These are phyloP conservation scores for Blastomyces gilchristii DNA, from an alignment of 2,329 filamentous ascomycete species.

Conservation along the genomic window DNA sequence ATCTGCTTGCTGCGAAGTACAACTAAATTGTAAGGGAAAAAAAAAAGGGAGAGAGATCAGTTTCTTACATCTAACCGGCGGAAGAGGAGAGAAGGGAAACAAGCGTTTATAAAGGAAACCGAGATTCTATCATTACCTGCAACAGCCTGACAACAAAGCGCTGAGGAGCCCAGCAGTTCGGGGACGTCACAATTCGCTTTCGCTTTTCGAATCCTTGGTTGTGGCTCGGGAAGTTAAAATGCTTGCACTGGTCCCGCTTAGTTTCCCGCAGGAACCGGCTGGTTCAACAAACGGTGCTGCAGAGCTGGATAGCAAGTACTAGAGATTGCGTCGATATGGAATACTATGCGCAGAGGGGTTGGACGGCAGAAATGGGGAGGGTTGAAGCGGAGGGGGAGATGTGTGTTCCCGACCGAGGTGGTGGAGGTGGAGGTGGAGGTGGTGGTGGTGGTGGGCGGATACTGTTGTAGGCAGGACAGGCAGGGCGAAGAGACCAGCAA, in stretches of 20 bases:
- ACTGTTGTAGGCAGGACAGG: no score
- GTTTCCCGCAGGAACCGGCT: neutral
- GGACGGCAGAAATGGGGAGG: neutral
- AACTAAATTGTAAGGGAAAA: neutral
- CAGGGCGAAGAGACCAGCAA: neutral
- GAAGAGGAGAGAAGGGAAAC: no score
- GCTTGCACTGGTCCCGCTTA: neutral
- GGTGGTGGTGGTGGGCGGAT: neutral
- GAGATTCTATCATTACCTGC: neutral
- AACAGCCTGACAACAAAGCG: neutral
- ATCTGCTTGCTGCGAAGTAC: neutral
- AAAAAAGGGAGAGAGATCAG: neutral
- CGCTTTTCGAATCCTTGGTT: neutral
- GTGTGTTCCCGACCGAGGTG: neutral
- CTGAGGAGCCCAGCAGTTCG: neutral
- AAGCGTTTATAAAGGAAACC: neutral
- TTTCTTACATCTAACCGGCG: neutral
- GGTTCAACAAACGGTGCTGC: neutral
- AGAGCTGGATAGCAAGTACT: neutral
- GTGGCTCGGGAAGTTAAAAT: slow-evolving; percentile 2
- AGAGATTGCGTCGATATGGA: neutral
- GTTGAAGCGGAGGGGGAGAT: neutral
- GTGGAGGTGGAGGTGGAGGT: neutral
- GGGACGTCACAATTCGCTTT: neutral
- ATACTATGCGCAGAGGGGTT: neutral